These are phyloP conservation scores for Marasmius fiardii DNA, from an alignment of 1,284 basidiomycete species.

Conservation along the genomic window DNA sequence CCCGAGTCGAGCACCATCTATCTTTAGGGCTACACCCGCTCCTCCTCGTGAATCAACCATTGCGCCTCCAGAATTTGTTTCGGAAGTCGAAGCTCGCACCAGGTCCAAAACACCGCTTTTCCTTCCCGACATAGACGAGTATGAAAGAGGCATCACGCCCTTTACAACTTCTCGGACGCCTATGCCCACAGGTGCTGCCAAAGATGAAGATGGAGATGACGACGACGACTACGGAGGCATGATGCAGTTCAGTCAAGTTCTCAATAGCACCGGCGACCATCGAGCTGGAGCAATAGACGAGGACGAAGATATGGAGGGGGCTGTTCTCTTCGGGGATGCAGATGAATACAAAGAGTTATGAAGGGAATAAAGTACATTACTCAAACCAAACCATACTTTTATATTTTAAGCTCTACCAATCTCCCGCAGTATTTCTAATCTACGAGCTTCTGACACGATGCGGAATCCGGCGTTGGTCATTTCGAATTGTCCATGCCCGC, in stretches of 20 bases:
- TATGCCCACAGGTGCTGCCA: constrained; percentile 42
- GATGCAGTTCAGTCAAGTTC: constrained; percentile 71
- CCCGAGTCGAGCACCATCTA: constrained; percentile 23
- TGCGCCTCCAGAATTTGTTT: constrained; percentile 28
- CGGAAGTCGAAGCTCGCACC: constrained; percentile 25
- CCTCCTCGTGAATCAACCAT: constrained; percentile 29
- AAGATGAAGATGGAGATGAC: constrained; percentile 30
- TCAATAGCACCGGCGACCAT: constrained; percentile 54
- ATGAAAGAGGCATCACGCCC: constrained; percentile 38
- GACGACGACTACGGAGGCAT: constrained; percentile 52
- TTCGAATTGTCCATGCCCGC: constrained; percentile 79
- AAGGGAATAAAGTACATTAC: background rate
- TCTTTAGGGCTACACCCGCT: constrained; percentile 22
- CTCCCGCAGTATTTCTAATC: constrained; percentile 68
- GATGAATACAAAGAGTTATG: constrained; percentile 65
- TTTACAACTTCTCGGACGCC: constrained; percentile 27
- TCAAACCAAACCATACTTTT: background rate
- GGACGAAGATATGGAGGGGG: constrained; percentile 72
- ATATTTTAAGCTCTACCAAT: constrained; percentile 60
- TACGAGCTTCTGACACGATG: constrained; percentile 55
- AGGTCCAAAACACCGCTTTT: constrained; percentile 56
- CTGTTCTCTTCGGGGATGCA: constrained; percentile 74
- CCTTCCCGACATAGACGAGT: constrained; percentile 54
- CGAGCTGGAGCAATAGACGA: constrained; percentile 58
- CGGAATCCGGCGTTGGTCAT: constrained; percentile 77